These are phyloP conservation scores for Davidsoniella virescens DNA, from an alignment of 2,329 filamentous ascomycete genomes.

Conservation along the genomic window DNA sequence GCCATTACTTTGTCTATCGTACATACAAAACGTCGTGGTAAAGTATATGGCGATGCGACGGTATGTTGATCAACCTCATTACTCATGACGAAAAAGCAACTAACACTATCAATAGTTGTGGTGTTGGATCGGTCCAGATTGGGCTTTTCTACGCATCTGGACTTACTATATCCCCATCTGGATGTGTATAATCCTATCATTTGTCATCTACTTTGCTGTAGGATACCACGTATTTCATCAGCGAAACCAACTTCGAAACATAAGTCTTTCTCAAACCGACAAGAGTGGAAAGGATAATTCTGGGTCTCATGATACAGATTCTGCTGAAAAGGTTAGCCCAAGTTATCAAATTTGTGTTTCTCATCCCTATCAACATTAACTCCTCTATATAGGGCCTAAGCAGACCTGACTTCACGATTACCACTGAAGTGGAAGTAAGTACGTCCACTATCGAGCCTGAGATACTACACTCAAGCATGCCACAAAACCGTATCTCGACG, in stretches of 20 bases:
- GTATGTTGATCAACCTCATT: slow-evolving; percentile 22
- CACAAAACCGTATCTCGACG: not conserved
- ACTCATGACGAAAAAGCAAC: not conserved
- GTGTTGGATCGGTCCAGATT: slow-evolving; percentile 42
- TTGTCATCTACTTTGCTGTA: slow-evolving; percentile 38
- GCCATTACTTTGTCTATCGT: slow-evolving; percentile 49
- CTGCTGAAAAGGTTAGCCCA: slow-evolving; percentile 21
- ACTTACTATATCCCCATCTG: slow-evolving; percentile 47
- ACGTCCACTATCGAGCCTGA: slow-evolving; percentile 6
- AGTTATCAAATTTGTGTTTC: not conserved
- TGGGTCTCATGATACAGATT: slow-evolving; percentile 18
- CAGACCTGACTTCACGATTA: slow-evolving; percentile 27
- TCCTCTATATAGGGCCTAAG: slow-evolving; percentile 17
- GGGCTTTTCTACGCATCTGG: slow-evolving; percentile 41
- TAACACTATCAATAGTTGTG: slow-evolving; percentile 29
- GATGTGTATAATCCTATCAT: slow-evolving; percentile 39
- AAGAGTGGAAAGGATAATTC: slow-evolving; percentile 16
- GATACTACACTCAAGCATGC: not conserved
- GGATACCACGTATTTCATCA: slow-evolving; percentile 44
- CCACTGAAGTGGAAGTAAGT: slow-evolving; percentile 28
- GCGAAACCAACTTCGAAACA: slow-evolving; percentile 36
- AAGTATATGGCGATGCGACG: slow-evolving; percentile 40
- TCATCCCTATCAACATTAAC: not conserved
- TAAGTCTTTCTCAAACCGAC: slow-evolving; percentile 20
- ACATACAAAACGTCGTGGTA: slow-evolving; percentile 21